phyloP scores from a whole-genome alignment of 352 stramenopile species.

The Phytophthora kernoviae region DNA sequence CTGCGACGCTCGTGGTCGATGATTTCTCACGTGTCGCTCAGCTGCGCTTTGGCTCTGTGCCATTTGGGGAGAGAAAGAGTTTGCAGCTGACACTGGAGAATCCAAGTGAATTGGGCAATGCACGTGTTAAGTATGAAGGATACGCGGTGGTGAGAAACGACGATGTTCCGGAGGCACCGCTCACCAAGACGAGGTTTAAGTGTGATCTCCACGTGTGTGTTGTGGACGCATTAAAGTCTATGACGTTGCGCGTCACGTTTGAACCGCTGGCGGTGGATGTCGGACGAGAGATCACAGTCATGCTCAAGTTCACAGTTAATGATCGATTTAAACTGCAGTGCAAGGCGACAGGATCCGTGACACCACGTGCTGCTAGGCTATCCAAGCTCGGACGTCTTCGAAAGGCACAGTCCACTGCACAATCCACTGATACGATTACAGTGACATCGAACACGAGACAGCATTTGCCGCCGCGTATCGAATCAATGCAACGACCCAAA shows the following conservation, averaged over 20 bases:
- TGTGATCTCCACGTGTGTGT: constrained; percentile 78
- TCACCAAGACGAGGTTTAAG: constrained; percentile 53
- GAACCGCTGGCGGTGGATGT: constrained; percentile 51
- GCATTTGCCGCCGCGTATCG: constrained; percentile 3
- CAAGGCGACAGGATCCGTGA: constrained; percentile 36
- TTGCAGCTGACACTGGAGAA: constrained; percentile 63
- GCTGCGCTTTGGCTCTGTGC: constrained; percentile 60
- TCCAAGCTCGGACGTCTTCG: constrained; percentile 29
- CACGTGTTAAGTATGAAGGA: constrained; percentile 73
- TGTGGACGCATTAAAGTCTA: constrained; percentile 54
- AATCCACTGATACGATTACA: constrained; percentile 7
- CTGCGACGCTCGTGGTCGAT: constrained; percentile 48
- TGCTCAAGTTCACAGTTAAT: constrained; percentile 73
- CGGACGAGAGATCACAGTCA: constrained; percentile 40
- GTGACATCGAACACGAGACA: constrained; percentile 9
- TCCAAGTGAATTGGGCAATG: constrained; percentile 57
- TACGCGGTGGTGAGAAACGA: constrained; percentile 41
- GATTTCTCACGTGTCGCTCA: constrained; percentile 43
- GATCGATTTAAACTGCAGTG: constrained; percentile 62
- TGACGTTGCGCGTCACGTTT: constrained; percentile 69
- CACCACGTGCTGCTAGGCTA: constrained; percentile 24
- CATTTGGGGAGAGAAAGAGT: constrained; percentile 50
- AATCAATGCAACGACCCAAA: not conserved
- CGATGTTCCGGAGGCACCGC: constrained; percentile 6
- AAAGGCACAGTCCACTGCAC: not conserved